A percentile compares a stretch with the other conserved stretches of the same genome.
Conservation (phyloP, 108 stramenopile species). For the Skeletonema marinoi region DNA sequence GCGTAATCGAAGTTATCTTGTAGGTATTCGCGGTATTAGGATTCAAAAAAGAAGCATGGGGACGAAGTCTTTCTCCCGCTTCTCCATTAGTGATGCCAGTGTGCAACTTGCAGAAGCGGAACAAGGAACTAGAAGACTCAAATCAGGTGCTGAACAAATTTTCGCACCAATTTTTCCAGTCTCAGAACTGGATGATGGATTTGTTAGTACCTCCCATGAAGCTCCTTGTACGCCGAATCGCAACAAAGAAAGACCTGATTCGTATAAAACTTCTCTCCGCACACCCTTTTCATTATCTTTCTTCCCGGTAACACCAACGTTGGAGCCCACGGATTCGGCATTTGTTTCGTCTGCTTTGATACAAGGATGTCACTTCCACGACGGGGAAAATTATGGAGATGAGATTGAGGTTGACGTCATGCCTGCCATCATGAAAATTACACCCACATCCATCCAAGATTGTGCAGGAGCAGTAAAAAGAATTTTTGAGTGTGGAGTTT, state of each 20-base stretch:
- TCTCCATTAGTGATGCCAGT: slow-evolving; percentile 18
- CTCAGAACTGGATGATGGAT: background rate
- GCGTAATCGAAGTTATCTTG: slow-evolving; percentile 22
- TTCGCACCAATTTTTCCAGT: background rate
- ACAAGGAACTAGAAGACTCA: background rate
- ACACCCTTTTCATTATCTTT: background rate
- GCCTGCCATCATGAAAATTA: slow-evolving; percentile 58
- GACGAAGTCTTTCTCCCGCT: slow-evolving; percentile 20
- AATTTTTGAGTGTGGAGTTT: slow-evolving; percentile 59
- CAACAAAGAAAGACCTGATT: background rate
- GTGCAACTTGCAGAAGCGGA: slow-evolving; percentile 30
- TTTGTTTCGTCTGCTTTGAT: slow-evolving; percentile 7
- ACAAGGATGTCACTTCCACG: slow-evolving; percentile 57
- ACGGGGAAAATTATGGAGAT: slow-evolving; percentile 62
- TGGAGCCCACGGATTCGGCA: background rate
- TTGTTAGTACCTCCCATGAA: background rate
- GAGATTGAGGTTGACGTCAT: slow-evolving; percentile 77
- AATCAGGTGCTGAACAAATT: background rate
- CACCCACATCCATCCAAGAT: slow-evolving; percentile 75
- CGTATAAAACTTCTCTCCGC: background rate
- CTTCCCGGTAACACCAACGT: background rate
- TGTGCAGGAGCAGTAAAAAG: slow-evolving; percentile 59
- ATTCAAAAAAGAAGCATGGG: slow-evolving; percentile 21
- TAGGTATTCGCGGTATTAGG: slow-evolving; percentile 5
- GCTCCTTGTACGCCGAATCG: background rate